These are phyloP conservation scores for Cinnamomum micranthum DNA, from an alignment of 164 flowering plant genomes.

Conservation along the genomic window DNA sequence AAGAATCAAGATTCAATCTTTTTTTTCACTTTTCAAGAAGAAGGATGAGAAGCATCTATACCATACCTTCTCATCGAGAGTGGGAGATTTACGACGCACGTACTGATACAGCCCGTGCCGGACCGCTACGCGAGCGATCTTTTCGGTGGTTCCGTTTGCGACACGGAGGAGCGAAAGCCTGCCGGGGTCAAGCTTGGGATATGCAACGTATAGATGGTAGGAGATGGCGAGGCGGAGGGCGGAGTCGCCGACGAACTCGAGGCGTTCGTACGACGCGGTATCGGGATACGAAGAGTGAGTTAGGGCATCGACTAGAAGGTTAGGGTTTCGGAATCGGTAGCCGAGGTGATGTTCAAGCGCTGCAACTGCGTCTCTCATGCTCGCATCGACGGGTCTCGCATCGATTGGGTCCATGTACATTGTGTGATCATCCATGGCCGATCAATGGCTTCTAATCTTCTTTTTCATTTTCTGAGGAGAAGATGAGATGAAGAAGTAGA, in stretches of 20 bases:
- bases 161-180: slow-evolving; percentile 23
- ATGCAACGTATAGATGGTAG: slow-evolving; percentile 15
- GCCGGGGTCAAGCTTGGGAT: slow-evolving; percentile 24
- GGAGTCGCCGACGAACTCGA: slow-evolving; percentile 31
- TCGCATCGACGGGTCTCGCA: not conserved
- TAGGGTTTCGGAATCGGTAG: slow-evolving; percentile 14
- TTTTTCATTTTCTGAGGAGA: too few relatives aligned
- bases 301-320: slow-evolving; percentile 17
- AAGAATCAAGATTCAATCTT: not conserved
- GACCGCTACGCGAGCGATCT: slow-evolving; percentile 28
- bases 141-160: slow-evolving; percentile 30
- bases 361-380: not conserved
- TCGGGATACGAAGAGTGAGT: slow-evolving; percentile 19
- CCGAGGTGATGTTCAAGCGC: slow-evolving; percentile 15
- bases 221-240: slow-evolving; percentile 15
- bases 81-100: slow-evolving; percentile 45
- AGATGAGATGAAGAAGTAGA: too few relatives aligned
- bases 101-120: slow-evolving; percentile 33
- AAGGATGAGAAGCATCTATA: slow-evolving; percentile 1
- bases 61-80: slow-evolving; percentile 44
- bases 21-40: too few relatives aligned
- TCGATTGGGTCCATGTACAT: too few relatives aligned
- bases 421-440: too few relatives aligned
- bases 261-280: slow-evolving; percentile 15
- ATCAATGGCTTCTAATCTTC: too few relatives aligned